Percentiles rank a stretch among this genome's conserved stretches.
Conservation (phyloP, 306 rosid genomes). For the Vigna trinervia region DNA sequence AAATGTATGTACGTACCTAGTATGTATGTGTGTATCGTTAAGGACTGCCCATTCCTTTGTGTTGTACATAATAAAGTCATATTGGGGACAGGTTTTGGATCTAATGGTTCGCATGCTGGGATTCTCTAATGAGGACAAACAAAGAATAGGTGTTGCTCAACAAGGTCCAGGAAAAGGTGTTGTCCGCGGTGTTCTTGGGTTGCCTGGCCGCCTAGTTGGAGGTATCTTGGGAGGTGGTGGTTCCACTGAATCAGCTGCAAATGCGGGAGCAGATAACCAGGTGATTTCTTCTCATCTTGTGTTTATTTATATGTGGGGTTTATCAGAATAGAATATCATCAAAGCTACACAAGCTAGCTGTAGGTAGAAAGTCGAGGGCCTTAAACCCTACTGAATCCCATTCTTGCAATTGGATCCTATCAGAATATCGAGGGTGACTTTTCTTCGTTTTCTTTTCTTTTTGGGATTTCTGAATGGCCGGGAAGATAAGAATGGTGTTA, state of each 20-base stretch:
- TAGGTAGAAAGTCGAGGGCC: background rate
- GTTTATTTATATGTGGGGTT: background rate
- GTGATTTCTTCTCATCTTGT: slow-evolving; percentile 44
- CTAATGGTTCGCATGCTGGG: slow-evolving; percentile 99
- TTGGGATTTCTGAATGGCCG: background rate
- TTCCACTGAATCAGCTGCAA: slow-evolving; percentile 60
- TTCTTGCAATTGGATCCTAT: background rate
- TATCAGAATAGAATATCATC: background rate
- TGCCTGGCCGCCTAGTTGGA: slow-evolving; percentile 96
- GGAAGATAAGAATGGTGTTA: background rate
- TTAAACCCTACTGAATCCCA: background rate
- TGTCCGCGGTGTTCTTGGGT: slow-evolving; percentile 90
- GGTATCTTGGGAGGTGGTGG: slow-evolving; percentile 81
- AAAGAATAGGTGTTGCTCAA: slow-evolving; percentile 89
- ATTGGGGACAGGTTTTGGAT: slow-evolving; percentile 77
- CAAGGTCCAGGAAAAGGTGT: slow-evolving; percentile 92
- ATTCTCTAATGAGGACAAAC: slow-evolving; percentile 89
- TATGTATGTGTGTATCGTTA: background rate
- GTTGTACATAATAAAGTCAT: slow-evolving; percentile 8
- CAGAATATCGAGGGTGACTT: background rate
- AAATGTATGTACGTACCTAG: background rate
- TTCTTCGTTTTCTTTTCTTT: background rate
- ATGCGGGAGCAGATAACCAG: slow-evolving; percentile 76
- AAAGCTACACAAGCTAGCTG: background rate
- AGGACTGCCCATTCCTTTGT: slow-evolving; percentile 6